Conservation (phyloP, 2,329 filamentous ascomycete species). For the Trichoderma semiorbis region DNA sequence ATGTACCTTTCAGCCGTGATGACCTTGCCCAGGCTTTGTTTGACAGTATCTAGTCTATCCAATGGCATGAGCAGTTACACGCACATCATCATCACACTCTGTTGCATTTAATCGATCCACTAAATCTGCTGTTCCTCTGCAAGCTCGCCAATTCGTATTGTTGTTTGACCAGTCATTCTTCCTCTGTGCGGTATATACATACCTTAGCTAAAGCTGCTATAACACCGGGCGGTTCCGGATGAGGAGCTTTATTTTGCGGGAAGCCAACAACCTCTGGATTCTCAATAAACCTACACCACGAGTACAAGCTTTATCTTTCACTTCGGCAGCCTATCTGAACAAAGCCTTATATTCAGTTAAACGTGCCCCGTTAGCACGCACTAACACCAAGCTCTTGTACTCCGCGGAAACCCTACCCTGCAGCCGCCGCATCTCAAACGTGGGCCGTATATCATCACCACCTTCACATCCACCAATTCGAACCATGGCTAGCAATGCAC, state of each 20-base stretch:
- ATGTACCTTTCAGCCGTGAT: not conserved
- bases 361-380: not conserved
- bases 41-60: not conserved
- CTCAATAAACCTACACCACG: not conserved
- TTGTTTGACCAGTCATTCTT: too few relatives aligned
- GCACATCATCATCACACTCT: not conserved
- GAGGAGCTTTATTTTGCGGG: not conserved
- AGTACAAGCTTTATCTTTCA: not conserved
- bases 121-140: not conserved
- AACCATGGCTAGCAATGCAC: not conserved
- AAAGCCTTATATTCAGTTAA: not conserved
- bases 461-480: not conserved
- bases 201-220: not conserved
- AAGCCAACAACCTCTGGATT: not conserved
- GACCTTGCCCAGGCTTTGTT: not conserved
- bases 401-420: not conserved
- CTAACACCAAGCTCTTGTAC: not conserved
- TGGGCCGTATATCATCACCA: not conserved
- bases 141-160: not conserved
- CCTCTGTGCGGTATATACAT: conserved; percentile 2
- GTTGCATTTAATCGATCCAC: not conserved
- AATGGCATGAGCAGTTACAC: not conserved
- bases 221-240: not conserved
- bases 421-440: not conserved
- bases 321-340: not conserved